Conservation (phyloP, 2,329 filamentous ascomycete species). For the Trichoderma atroviride region DNA sequence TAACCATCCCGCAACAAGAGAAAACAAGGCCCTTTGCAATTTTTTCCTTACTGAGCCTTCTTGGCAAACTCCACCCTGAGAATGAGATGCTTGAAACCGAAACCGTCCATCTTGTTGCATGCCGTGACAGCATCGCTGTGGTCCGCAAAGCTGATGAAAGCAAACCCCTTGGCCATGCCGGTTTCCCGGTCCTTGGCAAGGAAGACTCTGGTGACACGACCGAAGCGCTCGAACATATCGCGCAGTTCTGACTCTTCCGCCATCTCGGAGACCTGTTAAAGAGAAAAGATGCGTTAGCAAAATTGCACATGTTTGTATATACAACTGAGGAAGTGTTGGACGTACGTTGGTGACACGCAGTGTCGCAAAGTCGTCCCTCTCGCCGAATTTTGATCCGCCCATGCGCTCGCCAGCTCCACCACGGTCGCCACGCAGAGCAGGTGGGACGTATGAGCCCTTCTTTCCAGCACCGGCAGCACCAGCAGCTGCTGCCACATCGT, state of each 20-base stretch:
- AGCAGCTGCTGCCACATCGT: conserved; percentile 47
- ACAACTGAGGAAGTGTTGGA: neutral
- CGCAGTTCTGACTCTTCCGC: conserved; percentile 94
- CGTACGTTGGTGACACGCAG: conserved; percentile 94
- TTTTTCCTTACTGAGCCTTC: conserved; percentile 54
- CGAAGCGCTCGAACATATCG: conserved; percentile 97
- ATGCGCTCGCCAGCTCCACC: conserved; percentile 76
- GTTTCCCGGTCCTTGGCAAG: conserved; percentile 97
- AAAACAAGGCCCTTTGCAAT: conserved; percentile 31
- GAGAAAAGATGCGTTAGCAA: neutral
- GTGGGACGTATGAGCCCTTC: conserved; percentile 88
- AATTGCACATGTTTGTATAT: neutral
- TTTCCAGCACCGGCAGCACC: conserved; percentile 62
- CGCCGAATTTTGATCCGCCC: conserved; percentile 77
- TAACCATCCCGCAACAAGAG: conserved; percentile 38
- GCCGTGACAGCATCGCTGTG: conserved; percentile 86
- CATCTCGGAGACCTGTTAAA: conserved; percentile 82
- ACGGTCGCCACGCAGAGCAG: conserved; percentile 77
- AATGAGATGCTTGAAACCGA: conserved; percentile 85
- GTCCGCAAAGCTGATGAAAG: conserved; percentile 97
- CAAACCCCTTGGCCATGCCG: conserved; percentile 94
- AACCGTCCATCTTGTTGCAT: conserved; percentile 97
- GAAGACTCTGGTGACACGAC: conserved; percentile 95
- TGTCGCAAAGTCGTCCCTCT: conserved; percentile 94
- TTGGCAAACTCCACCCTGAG: conserved; percentile 87